Conservation (phyloP, 2,329 filamentous ascomycete species). For the Aspergillus pseudonomiae region DNA sequence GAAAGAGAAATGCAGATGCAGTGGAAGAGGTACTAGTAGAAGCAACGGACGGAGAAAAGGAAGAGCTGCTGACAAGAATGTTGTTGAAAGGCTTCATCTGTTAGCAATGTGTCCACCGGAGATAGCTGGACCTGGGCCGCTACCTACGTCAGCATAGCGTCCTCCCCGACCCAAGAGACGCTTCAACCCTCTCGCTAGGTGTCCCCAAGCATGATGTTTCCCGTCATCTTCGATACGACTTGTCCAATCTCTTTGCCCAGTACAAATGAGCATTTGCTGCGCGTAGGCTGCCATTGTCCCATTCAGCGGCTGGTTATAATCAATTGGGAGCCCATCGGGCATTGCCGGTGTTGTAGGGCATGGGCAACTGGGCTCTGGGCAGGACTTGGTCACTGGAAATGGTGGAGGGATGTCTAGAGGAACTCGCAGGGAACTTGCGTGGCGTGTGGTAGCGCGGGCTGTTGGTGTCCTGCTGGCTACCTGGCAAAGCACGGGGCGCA, state of each 20-base stretch:
- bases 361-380: conserved; percentile 74
- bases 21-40: conserved; percentile 21
- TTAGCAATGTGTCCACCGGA: conserved; percentile 2
- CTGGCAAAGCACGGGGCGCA: conserved; percentile 7
- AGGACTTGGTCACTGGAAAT: conserved; percentile 57
- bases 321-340: conserved; percentile 72
- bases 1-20: conserved; percentile 73
- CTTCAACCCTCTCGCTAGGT: conserved; percentile 69
- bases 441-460: conserved; percentile 23
- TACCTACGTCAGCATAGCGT: conserved; percentile 62
- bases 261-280: conserved; percentile 83
- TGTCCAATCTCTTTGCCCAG: conserved; percentile 77
- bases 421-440: conserved; percentile 24
- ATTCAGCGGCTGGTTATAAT: conserved; percentile 69
- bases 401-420: conserved; percentile 43
- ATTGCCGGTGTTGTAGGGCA: conserved; percentile 74
- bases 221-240: conserved; percentile 84
- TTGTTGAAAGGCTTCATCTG: conserved; percentile 75
- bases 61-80: conserved; percentile 74
- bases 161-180: conserved; percentile 66
- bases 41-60: conserved; percentile 63
- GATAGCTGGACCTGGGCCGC: not conserved
- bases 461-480: conserved; percentile 7
- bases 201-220: conserved; percentile 47
- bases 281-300: conserved; percentile 77